Conservation (phyloP, 2,329 filamentous ascomycete genomes). For the Mollisiaceae sp. region DNA sequence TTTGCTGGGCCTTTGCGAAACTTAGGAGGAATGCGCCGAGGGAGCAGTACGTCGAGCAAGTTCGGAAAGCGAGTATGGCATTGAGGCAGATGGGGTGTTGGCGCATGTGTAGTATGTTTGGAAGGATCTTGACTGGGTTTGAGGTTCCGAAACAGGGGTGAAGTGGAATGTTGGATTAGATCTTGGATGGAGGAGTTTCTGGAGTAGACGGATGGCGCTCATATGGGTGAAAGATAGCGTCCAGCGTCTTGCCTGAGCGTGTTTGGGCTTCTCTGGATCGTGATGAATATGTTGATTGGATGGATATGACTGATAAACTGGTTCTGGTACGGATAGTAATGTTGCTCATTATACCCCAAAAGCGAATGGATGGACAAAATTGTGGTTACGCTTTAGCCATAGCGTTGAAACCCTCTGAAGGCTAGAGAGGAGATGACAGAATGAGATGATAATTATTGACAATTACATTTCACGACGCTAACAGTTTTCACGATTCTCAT, state of each 20-base stretch:
- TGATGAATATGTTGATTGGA: background rate
- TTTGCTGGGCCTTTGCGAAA: constrained; percentile 40
- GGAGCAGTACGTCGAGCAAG: constrained; percentile 29
- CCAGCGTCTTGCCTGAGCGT: background rate
- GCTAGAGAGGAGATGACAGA: background rate
- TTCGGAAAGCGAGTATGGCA: constrained; percentile 34
- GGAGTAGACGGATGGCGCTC: background rate
- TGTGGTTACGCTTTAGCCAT: background rate
- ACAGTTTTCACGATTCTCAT: background rate
- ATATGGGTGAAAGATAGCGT: background rate
- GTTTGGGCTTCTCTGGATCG: background rate
- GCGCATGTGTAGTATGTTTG: constrained; percentile 39
- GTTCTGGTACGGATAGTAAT: background rate
- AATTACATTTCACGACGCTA: background rate
- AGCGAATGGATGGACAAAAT: background rate
- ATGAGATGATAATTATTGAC: background rate
- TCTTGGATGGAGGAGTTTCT: background rate
- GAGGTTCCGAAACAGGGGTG: constrained; percentile 19
- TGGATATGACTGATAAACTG: background rate
- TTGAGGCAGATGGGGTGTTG: constrained; percentile 38
- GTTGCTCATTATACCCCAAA: constrained; percentile 1
- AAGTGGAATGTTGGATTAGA: background rate
- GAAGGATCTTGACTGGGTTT: constrained; percentile 38
- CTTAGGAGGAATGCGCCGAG: constrained; percentile 23
- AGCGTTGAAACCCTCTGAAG: background rate